These are phyloP conservation scores for Cardamine resedifolia DNA, from an alignment of 345 rosid species.

Conservation along the genomic window DNA sequence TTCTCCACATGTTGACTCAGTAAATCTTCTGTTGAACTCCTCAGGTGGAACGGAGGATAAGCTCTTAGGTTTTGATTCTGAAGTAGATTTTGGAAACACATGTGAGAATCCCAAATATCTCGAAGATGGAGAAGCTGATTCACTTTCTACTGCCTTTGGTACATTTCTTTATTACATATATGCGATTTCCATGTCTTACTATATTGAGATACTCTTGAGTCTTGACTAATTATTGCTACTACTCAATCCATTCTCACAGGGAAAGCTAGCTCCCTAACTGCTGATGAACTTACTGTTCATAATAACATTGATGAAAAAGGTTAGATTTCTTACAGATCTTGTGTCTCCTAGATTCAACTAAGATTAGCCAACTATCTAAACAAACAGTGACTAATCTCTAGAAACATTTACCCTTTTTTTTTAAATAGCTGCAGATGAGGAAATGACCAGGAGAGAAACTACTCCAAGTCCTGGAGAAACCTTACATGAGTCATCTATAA, in stretches of 20 bases:
- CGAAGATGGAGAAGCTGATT: conserved; percentile 1
- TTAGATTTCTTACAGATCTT: background rate
- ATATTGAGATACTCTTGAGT: background rate
- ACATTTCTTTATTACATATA: background rate
- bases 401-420: background rate
- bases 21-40: background rate
- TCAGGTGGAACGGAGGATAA: background rate
- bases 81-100: background rate
- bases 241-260: conserved; percentile 15
- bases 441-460: conserved; percentile 3
- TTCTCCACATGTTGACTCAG: background rate
- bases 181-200: background rate
- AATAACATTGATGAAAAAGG: background rate
- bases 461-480: conserved; percentile 19
- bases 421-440: conserved; percentile 14
- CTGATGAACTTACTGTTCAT: background rate
- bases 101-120: background rate
- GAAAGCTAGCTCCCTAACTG: background rate
- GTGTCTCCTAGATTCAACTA: conserved; percentile 4
- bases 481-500: background rate
- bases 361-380: background rate
- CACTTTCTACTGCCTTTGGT: conserved; percentile 15
- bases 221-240: background rate
- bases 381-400: background rate
- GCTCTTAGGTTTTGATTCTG: background rate